These are phyloP conservation scores for Fistulinella prunicolor DNA, from an alignment of 768 basidiomycete genomes.

Conservation along the genomic window DNA sequence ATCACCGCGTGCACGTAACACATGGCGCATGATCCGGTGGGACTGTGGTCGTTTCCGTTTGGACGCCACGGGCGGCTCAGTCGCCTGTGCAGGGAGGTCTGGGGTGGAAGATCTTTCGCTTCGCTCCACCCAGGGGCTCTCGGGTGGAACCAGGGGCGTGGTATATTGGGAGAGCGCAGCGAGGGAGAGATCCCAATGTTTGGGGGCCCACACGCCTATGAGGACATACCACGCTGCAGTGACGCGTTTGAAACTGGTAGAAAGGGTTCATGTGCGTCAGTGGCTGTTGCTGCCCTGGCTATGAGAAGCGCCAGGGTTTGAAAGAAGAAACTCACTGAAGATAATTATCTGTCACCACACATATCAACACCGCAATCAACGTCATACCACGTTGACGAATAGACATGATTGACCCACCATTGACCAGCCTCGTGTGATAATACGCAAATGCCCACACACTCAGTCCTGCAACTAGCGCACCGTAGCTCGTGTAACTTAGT, in stretches of 20 bases:
- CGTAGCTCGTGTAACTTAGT: conserved; percentile 70
- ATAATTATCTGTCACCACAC: conserved; percentile 56
- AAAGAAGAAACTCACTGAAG: conserved; percentile 53
- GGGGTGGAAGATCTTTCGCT: conserved; percentile 36
- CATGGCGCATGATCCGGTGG: conserved; percentile 83
- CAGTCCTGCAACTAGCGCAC: conserved; percentile 65
- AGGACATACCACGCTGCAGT: conserved; percentile 96
- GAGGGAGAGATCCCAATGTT: conserved; percentile 75
- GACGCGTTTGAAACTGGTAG: conserved; percentile 72
- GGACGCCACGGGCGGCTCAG: conserved; percentile 37
- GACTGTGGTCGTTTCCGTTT: conserved; percentile 59
- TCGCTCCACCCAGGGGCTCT: conserved; percentile 68
- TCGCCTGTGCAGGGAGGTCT: conserved; percentile 20
- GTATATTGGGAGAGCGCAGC: conserved; percentile 73
- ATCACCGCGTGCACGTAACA: conserved; percentile 81
- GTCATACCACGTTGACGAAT: conserved; percentile 23
- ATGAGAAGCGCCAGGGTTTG: not conserved
- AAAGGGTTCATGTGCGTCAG: conserved; percentile 18
- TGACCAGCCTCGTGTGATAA: conserved; percentile 85
- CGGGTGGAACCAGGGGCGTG: conserved; percentile 59
- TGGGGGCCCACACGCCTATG: conserved; percentile 90
- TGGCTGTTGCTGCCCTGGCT: conserved; percentile 16
- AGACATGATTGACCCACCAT: conserved; percentile 53
- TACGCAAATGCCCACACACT: conserved; percentile 75
- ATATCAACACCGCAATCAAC: conserved; percentile 10